phyloP scores from a whole-genome alignment of 163 green algal species.

The Smithsoniella earleae region DNA sequence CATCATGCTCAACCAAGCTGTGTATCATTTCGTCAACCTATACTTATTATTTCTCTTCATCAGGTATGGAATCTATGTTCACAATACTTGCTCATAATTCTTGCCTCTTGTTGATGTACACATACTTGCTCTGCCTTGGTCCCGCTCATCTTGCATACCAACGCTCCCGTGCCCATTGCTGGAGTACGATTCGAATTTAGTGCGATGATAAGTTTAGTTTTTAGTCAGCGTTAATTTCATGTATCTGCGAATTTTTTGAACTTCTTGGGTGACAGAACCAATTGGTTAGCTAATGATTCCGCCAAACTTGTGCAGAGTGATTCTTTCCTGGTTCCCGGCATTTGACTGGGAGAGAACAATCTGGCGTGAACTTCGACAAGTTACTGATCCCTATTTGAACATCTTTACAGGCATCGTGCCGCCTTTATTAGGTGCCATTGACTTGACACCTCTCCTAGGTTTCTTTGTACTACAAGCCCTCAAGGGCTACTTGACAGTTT shows the following conservation, averaged over 20 bases:
- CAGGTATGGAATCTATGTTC: neutral
- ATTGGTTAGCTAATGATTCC: too few relatives aligned
- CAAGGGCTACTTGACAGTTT: constrained; percentile 27
- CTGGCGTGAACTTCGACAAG: constrained; percentile 44
- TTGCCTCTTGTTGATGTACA: too few relatives aligned
- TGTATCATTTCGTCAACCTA: constrained; percentile 30
- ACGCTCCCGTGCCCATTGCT: too few relatives aligned
- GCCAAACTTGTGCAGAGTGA: constrained; percentile 50
- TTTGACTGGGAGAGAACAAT: constrained; percentile 78
- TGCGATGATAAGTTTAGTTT: too few relatives aligned
- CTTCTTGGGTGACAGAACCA: too few relatives aligned
- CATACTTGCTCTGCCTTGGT: too few relatives aligned
- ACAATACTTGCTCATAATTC: too few relatives aligned
- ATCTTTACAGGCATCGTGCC: constrained; percentile 90
- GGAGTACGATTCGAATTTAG: too few relatives aligned
- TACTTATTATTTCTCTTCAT: constrained; percentile 28
- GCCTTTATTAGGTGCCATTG: constrained; percentile 86
- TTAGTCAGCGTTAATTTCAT: too few relatives aligned
- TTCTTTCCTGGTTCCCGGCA: constrained; percentile 93
- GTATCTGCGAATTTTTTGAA: too few relatives aligned
- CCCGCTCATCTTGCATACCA: too few relatives aligned
- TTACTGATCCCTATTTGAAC: constrained; percentile 96
- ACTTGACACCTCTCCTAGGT: constrained; percentile 93
- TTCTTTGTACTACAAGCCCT: constrained; percentile 87
- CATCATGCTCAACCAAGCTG: constrained; percentile 30